Conservation (phyloP, 83 land plant species). For the Diphasiastrum complanatum region DNA sequence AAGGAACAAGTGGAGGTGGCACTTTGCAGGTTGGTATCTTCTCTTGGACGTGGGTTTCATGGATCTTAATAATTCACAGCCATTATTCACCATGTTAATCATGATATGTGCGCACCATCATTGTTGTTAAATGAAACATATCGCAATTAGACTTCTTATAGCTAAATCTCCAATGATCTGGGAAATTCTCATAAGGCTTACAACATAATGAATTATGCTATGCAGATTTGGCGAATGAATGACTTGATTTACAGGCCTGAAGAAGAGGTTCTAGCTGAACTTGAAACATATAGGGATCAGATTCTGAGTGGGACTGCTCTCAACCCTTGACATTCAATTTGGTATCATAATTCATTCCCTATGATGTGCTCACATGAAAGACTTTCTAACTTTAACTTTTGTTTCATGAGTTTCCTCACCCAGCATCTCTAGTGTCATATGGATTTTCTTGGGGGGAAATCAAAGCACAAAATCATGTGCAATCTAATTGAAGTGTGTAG, state of each 20-base stretch:
- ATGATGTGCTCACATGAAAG: too few species aligned
- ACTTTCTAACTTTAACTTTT: too few species aligned
- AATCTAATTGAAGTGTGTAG: too few species aligned
- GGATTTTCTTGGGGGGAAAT: too few species aligned
- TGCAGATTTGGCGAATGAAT: slow-evolving; percentile 91
- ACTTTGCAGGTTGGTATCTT: slow-evolving; percentile 68
- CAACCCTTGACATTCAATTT: too few species aligned
- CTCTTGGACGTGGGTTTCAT: neutral
- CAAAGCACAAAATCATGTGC: too few species aligned
- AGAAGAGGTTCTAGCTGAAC: slow-evolving; percentile 88
- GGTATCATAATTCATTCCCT: too few species aligned
- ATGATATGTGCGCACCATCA: neutral
- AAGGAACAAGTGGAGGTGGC: slow-evolving; percentile 83
- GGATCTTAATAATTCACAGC: neutral
- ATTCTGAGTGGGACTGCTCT: too few species aligned
- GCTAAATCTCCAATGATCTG: neutral
- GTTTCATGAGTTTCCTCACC: too few species aligned
- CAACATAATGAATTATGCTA: slow-evolving; percentile 3
- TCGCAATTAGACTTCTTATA: neutral
- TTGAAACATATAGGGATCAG: slow-evolving; percentile 58
- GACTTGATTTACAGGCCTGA: slow-evolving; percentile 84
- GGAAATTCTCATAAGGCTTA: neutral
- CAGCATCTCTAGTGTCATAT: too few species aligned
- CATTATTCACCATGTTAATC: too few species aligned
- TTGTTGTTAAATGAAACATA: too few species aligned